These are phyloP conservation scores for Zygoascus ofunaensis DNA, from an alignment of 805 yeast species.

Conservation along the genomic window DNA sequence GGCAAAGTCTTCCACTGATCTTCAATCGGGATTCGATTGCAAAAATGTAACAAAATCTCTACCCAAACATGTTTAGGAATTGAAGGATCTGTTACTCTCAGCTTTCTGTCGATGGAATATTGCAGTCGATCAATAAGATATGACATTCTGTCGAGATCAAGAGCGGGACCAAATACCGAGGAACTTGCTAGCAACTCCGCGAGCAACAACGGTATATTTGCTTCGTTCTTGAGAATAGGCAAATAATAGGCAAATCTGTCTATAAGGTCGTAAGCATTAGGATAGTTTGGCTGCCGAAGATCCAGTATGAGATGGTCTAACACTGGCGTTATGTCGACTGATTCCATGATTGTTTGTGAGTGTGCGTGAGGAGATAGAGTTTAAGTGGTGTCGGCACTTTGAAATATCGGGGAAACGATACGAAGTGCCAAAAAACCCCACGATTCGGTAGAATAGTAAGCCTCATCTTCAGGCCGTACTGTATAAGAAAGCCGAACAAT, in stretches of 20 bases:
- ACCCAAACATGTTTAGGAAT: constrained; percentile 16
- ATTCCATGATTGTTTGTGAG: constrained; percentile 1
- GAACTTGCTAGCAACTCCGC: constrained; percentile 17
- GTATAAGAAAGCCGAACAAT: too few species aligned
- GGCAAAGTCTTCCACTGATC: constrained; percentile 18
- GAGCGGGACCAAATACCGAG: constrained; percentile 8
- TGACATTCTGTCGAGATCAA: constrained; percentile 4
- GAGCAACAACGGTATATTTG: constrained; percentile 17
- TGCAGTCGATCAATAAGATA: constrained; percentile 18
- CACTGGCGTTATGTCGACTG: background rate
- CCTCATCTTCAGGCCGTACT: too few species aligned
- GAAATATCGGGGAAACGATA: too few species aligned
- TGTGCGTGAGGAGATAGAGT: constrained; percentile 1
- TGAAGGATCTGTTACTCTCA: constrained; percentile 20
- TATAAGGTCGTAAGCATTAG: background rate
- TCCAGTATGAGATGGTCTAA: background rate
- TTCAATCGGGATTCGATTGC: constrained; percentile 4
- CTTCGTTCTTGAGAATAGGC: constrained; percentile 20
- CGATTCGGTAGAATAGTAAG: too few species aligned
- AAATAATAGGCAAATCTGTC: constrained; percentile 10
- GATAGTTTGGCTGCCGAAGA: background rate
- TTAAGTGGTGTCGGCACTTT: too few species aligned
- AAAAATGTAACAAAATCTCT: constrained; percentile 7
- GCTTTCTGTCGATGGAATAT: constrained; percentile 18
- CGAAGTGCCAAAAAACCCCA: too few species aligned